Conservation (phyloP, 495 filamentous ascomycete genomes). For the Aspergillus affinis region DNA sequence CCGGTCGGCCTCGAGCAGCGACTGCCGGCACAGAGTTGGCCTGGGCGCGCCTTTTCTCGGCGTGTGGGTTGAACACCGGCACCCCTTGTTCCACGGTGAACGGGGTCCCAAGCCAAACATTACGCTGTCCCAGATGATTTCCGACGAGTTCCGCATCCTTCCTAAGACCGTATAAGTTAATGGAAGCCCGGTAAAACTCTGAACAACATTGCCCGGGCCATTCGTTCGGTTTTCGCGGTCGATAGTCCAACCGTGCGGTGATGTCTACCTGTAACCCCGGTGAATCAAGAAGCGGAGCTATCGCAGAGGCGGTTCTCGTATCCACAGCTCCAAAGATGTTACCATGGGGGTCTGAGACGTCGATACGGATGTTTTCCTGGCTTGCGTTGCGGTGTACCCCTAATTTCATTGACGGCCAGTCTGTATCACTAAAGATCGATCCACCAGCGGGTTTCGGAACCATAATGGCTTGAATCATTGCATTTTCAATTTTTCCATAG, state of each 20-base stretch:
- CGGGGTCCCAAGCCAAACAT: constrained; percentile 65
- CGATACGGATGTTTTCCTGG: constrained; percentile 58
- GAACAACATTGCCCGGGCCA: constrained; percentile 54
- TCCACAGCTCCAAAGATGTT: constrained; percentile 75
- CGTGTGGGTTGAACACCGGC: constrained; percentile 68
- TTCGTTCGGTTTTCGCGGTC: constrained; percentile 57
- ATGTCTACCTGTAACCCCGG: constrained; percentile 59
- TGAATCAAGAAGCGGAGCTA: constrained; percentile 70
- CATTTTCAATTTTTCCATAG: constrained; percentile 74
- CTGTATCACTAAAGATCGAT: constrained; percentile 38
- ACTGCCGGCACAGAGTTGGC: constrained; percentile 22
- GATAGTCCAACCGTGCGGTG: constrained; percentile 62
- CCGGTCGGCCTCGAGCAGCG: constrained; percentile 27
- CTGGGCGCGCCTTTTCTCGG: constrained; percentile 43
- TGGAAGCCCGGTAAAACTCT: constrained; percentile 52
- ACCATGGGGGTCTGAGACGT: constrained; percentile 67
- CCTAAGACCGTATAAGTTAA: constrained; percentile 80
- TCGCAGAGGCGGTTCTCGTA: constrained; percentile 60
- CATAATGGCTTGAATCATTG: constrained; percentile 63
- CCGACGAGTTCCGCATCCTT: constrained; percentile 64
- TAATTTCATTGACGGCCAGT: constrained; percentile 75
- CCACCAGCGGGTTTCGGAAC: constrained; percentile 66
- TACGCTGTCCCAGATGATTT: constrained; percentile 58
- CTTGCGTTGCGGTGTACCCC: constrained; percentile 55
- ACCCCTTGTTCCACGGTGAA: constrained; percentile 62